A percentile compares a stretch with the other conserved stretches of the same genome.
Conservation (phyloP, 2,329 filamentous ascomycete genomes). For the Diaporthe aspalathi region DNA sequence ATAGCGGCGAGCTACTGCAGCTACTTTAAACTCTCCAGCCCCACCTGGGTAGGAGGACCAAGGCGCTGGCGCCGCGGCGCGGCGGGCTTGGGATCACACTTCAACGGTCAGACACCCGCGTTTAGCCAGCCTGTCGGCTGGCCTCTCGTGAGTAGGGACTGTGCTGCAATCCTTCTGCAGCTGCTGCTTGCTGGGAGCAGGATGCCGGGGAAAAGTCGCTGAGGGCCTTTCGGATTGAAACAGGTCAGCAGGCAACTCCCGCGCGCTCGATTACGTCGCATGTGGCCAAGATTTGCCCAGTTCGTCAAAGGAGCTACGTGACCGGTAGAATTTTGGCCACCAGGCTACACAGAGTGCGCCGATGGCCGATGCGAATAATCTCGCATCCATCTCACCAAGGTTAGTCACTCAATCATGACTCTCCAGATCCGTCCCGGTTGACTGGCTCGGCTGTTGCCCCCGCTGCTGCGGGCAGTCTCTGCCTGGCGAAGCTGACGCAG, state of each 20-base stretch:
- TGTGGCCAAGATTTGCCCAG: slow-evolving; percentile 10
- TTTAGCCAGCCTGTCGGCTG: slow-evolving; percentile 10
- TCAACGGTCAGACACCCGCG: slow-evolving; percentile 27
- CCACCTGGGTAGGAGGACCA: slow-evolving; percentile 9
- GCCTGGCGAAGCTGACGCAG: background rate
- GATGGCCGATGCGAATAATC: slow-evolving; percentile 17
- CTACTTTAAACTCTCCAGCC: slow-evolving; percentile 34
- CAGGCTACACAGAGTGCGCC: background rate
- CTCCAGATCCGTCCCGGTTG: slow-evolving; percentile 1
- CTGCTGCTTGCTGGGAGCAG: background rate
- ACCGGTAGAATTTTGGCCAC: slow-evolving; percentile 16
- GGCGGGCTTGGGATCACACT: slow-evolving; percentile 10
- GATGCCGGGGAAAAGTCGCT: background rate
- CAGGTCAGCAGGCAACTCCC: background rate
- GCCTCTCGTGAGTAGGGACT: background rate
- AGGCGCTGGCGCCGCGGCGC: slow-evolving; percentile 5
- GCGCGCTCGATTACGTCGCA: background rate
- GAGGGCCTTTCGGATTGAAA: background rate
- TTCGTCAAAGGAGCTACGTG: background rate
- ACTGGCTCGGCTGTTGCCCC: slow-evolving; percentile 20
- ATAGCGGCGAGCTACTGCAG: slow-evolving; percentile 35
- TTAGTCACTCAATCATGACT: slow-evolving; percentile 25
- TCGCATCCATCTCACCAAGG: slow-evolving; percentile 29
- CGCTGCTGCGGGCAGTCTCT: slow-evolving; percentile 11
- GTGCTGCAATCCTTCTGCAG: background rate